Evolutionary conservation across 306 rosid species (phyloP).

Genomic region (Cicer yamashitae): DNA sequence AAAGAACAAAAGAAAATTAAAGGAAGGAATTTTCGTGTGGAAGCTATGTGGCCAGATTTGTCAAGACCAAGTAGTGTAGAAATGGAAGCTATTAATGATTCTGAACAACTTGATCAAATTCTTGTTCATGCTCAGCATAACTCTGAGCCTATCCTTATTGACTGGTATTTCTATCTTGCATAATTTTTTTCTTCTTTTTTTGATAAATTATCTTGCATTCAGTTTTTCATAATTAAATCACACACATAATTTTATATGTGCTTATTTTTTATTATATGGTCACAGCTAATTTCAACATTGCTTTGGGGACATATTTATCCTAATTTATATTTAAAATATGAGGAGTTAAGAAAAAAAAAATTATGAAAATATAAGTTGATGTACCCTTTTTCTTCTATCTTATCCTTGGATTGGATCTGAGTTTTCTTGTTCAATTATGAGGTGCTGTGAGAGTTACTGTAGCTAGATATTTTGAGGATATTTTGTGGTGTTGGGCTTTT

Average conservation of each 20-base stretch:
- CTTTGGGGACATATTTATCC: too few species aligned
- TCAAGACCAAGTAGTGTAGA: constrained; percentile 60
- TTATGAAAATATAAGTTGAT: background rate
- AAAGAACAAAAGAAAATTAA: constrained; percentile 47
- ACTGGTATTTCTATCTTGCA: constrained; percentile 57
- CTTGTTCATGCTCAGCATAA: constrained; percentile 57
- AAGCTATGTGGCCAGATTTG: constrained; percentile 70
- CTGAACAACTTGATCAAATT: constrained; percentile 77
- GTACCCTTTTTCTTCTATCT: background rate
- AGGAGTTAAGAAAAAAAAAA: background rate
- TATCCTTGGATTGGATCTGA: constrained; percentile 14
- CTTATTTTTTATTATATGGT: background rate
- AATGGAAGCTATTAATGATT: constrained; percentile 68
- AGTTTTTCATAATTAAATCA: background rate
- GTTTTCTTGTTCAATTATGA: background rate
- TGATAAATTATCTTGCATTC: background rate
- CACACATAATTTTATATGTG: background rate
- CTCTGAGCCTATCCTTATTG: constrained; percentile 75
- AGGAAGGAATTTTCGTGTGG: constrained; percentile 52
- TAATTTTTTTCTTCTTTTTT: background rate
- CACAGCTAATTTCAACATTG: background rate
- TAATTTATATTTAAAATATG: background rate
- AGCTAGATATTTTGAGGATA: constrained; percentile 30
- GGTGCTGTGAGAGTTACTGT: constrained; percentile 1
- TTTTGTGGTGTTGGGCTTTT: background rate